Evolutionary conservation across 176 grass and related monocot genomes (phyloP), one percentile per base, ranked within the genome.

Genomic region (Triticum dicoccoides): DNA sequence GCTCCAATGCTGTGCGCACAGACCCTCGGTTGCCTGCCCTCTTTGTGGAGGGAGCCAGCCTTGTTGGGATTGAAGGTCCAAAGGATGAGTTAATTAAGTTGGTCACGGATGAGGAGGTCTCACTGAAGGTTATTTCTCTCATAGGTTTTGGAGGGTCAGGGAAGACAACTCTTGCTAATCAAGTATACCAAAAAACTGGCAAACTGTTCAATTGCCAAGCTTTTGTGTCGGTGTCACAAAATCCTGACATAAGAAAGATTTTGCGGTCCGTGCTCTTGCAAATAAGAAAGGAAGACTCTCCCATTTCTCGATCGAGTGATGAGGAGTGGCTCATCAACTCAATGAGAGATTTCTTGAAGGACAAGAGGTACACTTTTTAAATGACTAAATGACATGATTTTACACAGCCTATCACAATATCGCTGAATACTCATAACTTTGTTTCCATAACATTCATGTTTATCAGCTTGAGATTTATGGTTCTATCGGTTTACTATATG

Each of bases 281-380:
- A 39, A 39, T 39, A 39, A 39, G 38, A 9, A 9, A 39, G 38
- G 8, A 39, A 39, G 38, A 39, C 38, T 9, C 8, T 39, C 38
- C 38, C 38, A 39, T 39, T 39, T 39, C 38, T 39, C 38, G n/a
- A 66, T 8, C 56, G 1, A 37, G 56, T 8, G 79, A 67, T 45
- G 61, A 44, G 61, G 62, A 33, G 39, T 47, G 62, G 23, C 82
- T 84, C 70, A 76, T 64, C 47, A 67, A 84, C 5, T 15, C 11
- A 59, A 20, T 85, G 21, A 75, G 74, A n/a, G 62, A 21, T 65
- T 85, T 49, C 51, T 45, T 78, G 2, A 78, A 78, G 42, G 59
- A 78, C 25, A 85, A 75, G 54, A 85, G 83, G 83, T 85, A 85
- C 0, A 25, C 24, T 7, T 20, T 41, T 11, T 42, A 42, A 42